These are phyloP conservation scores for Lineolata rhizophorae DNA, from an alignment of 495 filamentous ascomycete species.

Conservation along the genomic window DNA sequence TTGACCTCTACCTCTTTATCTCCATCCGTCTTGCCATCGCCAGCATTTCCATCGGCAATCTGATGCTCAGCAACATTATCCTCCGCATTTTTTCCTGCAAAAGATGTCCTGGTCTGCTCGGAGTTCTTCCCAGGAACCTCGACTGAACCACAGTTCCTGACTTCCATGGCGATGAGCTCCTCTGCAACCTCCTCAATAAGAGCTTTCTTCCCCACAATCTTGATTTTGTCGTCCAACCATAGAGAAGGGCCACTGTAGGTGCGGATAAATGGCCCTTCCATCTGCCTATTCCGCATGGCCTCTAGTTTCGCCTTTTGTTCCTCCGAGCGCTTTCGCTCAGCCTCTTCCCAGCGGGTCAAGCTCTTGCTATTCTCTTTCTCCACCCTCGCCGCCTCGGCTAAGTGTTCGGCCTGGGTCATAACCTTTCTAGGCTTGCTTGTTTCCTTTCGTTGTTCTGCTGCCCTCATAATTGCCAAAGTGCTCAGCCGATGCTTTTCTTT, in stretches of 20 bases:
- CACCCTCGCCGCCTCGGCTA: slow-evolving; percentile 62
- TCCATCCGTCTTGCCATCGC: no score
- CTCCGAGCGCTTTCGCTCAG: slow-evolving; percentile 66
- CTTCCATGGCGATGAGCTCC: no score
- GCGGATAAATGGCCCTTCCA: slow-evolving; percentile 76
- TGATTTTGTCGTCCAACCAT: slow-evolving; percentile 53
- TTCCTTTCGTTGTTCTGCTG: slow-evolving; percentile 57
- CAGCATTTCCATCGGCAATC: no score
- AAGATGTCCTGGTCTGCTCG: not conserved
- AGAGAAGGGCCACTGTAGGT: slow-evolving; percentile 81
- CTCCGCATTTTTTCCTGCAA: not conserved
- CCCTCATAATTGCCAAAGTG: slow-evolving; percentile 68
- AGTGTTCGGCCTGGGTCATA: slow-evolving; percentile 76
- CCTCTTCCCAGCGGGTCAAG: slow-evolving; percentile 82
- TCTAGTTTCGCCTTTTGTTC: slow-evolving; percentile 62
- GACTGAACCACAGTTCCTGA: no score
- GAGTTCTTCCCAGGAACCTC: no score
- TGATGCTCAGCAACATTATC: no score
- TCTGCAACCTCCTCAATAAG: slow-evolving; percentile 23
- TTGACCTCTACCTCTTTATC: no score
- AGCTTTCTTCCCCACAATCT: slow-evolving; percentile 27
- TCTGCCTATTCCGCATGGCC: slow-evolving; percentile 60
- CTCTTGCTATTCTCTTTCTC: slow-evolving; percentile 78
- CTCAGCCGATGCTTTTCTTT: slow-evolving; percentile 59
- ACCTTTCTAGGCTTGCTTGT: slow-evolving; percentile 47